Evolutionary conservation across 2,329 filamentous ascomycete genomes (phyloP).

Genomic region (Diaporthe citrichinensis): DNA sequence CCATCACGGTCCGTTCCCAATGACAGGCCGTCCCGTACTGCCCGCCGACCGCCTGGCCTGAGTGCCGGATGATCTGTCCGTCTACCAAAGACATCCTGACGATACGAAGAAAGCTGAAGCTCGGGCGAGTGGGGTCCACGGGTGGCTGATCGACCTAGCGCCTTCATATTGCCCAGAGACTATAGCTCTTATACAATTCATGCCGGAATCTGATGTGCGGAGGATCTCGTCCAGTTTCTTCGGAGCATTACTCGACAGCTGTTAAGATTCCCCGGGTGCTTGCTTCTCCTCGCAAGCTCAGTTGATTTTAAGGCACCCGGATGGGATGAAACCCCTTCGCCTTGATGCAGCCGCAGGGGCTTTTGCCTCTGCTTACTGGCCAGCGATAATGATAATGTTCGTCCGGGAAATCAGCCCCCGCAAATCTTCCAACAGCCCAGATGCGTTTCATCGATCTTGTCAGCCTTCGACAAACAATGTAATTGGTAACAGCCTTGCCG

Average conservation of each 20-base stretch:
- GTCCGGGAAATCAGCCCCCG: slow-evolving; percentile 6
- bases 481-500: slow-evolving; percentile 26
- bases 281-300: slow-evolving; percentile 36
- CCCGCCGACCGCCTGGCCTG: slow-evolving; percentile 1
- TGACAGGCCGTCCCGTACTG: slow-evolving; percentile 2
- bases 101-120: slow-evolving; percentile 29
- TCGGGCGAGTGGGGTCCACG: not conserved
- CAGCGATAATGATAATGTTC: slow-evolving; percentile 5
- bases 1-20: not conserved
- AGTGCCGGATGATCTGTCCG: slow-evolving; percentile 29
- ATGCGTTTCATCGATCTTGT: slow-evolving; percentile 19
- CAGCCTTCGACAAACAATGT: not conserved
- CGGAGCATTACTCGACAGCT: slow-evolving; percentile 20
- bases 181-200: not conserved
- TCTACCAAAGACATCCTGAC: not conserved
- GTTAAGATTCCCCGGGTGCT: slow-evolving; percentile 1
- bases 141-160: slow-evolving; percentile 1
- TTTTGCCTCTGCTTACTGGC: slow-evolving; percentile 5
- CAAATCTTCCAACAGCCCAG: slow-evolving; percentile 4
- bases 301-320: slow-evolving; percentile 16
- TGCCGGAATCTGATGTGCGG: slow-evolving; percentile 27
- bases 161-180: slow-evolving; percentile 23
- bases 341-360: slow-evolving; percentile 24
- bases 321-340: slow-evolving; percentile 25
- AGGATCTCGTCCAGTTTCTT: slow-evolving; percentile 18